Base-by-base conservation (phyloP, 768 basidiomycete species). In the Termitomyces sp. region DNA sequence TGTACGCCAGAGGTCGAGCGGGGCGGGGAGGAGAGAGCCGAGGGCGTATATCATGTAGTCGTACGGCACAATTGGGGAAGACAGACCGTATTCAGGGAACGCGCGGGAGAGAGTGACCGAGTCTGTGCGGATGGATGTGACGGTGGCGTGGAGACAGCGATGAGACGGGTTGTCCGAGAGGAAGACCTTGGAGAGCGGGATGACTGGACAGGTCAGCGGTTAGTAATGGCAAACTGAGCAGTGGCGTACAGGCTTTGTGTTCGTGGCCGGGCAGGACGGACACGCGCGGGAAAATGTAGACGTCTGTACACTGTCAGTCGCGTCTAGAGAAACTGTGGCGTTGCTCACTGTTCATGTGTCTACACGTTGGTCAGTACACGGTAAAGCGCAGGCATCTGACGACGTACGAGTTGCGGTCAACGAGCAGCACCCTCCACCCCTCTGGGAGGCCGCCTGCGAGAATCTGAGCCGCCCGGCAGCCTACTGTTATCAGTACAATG, bases 11-110 rank as follows among this genome's bases (percentile, higher is more conserved):
- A 85, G 68, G 62, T 85, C 73, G 20, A 85, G 76, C 18, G 84
- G 80, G 0, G 73, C 63, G 0, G 84, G 83, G 0, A 85, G 70
- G 45, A 78, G 77, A 16, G 82, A 81, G 1, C 86, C 87, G 1
- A 86, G 79, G 0, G 85, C 85, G 50, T 86, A 81, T 16, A 87
- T 72, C 4, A 79, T 74, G 55, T 80, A 86, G 59, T 87, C 83
- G 59, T 82, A 87, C 13, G 68, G 64, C 4, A 87, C 64, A 3
- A 63, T 67, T 6, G 62, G 58, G 14, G 68, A 63, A 3, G 65
- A 59, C 51, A 81, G 67, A 12, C 77, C 79, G 45, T 73, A 67
- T 53, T 82, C 77, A 0, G 80, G 79, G 65, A 80, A 82, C 0
- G 77, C 62, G 52, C 70, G 70, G n/a, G 77, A 77, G 3, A 84